Base-by-base conservation (phyloP, 805 yeast species). In the Suhomyces xylopsoci region DNA sequence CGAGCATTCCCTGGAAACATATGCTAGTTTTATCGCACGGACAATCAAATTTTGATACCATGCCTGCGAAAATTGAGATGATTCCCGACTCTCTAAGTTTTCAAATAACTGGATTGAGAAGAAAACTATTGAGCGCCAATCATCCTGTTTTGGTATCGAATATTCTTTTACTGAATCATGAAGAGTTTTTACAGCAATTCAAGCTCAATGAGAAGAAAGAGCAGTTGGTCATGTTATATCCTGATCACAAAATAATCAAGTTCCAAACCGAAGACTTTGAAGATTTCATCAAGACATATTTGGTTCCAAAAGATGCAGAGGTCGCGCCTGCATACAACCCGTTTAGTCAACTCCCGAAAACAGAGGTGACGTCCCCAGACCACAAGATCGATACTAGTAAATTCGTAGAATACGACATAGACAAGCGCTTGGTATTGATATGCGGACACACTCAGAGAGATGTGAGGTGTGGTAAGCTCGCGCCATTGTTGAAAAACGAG, bases 361-460 rank as follows among this genome's bases (percentile, higher is more conserved):
- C 24, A 19, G 43, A 32, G n/a, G n/a, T 17, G 30, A 28, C 7
- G 38, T 30, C 20, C 32, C 36, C 22, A 38, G 45, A 19, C 22
- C 52, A 34, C 34, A 44, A 14, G 17, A 12, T n/a, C 22, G 55
- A 26, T 19, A 24, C 32, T 14, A 46, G 22, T n/a, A 14, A 25
- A 28, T 47, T 61, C 57, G 17, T 54, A 48, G 58, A 51, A 43
- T 22, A 52, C 28, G 28, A 55, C 44, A 54, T 62, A 34, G 44
- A 45, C 7, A 46, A 56, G 42, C 74, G 72, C 43, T 56, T 80
- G 40, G 68, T 84, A 1, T 65, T 86, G 25, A 77, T 85, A 1
- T 87, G 94, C 67, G 92, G 90, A 0, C 94, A 87, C 61, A 60
- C 74, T 0, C 65, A 78, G 45, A 64, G 93, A 55, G 94, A 87